phyloP scores from a whole-genome alignment of 1,139 yeast species.

The Yamadazyma membranifaciens region DNA sequence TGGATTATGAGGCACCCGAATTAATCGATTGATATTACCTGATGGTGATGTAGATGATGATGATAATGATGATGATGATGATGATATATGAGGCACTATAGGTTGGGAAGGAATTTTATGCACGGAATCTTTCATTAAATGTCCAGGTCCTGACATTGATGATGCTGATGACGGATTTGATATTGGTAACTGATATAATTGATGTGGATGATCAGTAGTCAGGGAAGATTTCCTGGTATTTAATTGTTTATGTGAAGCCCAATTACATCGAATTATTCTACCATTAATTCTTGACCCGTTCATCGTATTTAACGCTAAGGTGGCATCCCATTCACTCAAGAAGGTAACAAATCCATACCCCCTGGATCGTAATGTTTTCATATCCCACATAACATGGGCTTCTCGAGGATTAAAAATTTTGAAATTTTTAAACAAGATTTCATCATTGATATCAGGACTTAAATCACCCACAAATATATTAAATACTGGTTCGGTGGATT shows the following conservation, averaged over 20 bases:
- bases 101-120: too few species aligned
- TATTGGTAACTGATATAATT: too few species aligned
- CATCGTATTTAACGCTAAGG: constrained; percentile 68
- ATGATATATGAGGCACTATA: too few species aligned
- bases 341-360: constrained; percentile 95
- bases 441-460: constrained; percentile 81
- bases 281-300: constrained; percentile 74
- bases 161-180: too few species aligned
- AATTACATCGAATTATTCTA: constrained; percentile 76
- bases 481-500: constrained; percentile 50
- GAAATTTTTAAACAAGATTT: constrained; percentile 59
- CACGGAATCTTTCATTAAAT: too few species aligned
- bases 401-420: constrained; percentile 62
- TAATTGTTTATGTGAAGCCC: constrained; percentile 75
- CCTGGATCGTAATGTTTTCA: constrained; percentile 88
- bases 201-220: too few species aligned
- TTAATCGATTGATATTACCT: too few species aligned
- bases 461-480: constrained; percentile 87
- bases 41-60: too few species aligned
- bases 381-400: constrained; percentile 97
- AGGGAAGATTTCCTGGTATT: not conserved
- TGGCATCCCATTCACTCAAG: constrained; percentile 65
- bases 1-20: too few species aligned
- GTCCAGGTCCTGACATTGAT: too few species aligned
- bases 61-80: too few species aligned